Percentiles rank a stretch among this genome's conserved stretches.
Evolutionary conservation across 1,284 basidiomycete species (phyloP).

Genomic region (Athelia psychrophila): DNA sequence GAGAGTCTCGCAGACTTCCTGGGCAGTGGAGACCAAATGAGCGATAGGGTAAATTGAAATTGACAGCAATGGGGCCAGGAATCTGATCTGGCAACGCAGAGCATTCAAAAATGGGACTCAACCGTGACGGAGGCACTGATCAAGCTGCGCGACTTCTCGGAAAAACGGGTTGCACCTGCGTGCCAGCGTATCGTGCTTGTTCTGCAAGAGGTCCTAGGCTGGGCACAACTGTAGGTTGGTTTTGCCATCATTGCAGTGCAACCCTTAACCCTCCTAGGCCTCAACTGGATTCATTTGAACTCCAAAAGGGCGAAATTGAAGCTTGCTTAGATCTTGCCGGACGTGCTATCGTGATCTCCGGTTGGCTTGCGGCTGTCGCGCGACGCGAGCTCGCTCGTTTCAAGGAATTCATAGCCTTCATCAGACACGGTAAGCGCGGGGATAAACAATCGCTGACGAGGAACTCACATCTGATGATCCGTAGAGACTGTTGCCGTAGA

Average conservation of each 20-base stretch:
- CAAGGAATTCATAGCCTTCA: slow-evolving; percentile 75
- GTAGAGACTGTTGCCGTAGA: slow-evolving; percentile 40
- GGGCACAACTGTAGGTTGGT: slow-evolving; percentile 64
- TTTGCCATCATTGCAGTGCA: slow-evolving; percentile 4
- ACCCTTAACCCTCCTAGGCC: slow-evolving; percentile 17
- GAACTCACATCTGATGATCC: slow-evolving; percentile 5
- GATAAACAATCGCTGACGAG: slow-evolving; percentile 14
- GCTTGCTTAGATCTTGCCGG: slow-evolving; percentile 49
- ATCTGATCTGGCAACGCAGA: slow-evolving; percentile 37
- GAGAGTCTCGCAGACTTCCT: slow-evolving; percentile 71
- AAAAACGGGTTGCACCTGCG: slow-evolving; percentile 66
- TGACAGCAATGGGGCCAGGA: slow-evolving; percentile 7
- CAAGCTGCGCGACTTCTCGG: slow-evolving; percentile 70
- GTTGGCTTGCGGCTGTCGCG: slow-evolving; percentile 64
- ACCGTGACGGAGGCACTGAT: slow-evolving; percentile 65
- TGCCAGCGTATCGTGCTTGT: slow-evolving; percentile 73
- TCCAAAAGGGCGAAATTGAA: slow-evolving; percentile 47
- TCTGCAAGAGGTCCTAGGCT: slow-evolving; percentile 72
- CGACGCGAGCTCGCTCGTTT: slow-evolving; percentile 68
- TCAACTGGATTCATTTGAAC: slow-evolving; percentile 40
- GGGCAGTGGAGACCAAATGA: slow-evolving; percentile 74
- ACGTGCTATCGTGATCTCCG: slow-evolving; percentile 57
- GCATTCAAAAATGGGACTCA: slow-evolving; percentile 77
- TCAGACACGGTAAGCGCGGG: slow-evolving; percentile 59
- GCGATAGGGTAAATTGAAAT: slow-evolving; percentile 57